Evolutionary conservation across 2,329 filamentous ascomycete species (phyloP), one percentile per base, ranked within the genome.

Genomic region (Fusarium globosum): DNA sequence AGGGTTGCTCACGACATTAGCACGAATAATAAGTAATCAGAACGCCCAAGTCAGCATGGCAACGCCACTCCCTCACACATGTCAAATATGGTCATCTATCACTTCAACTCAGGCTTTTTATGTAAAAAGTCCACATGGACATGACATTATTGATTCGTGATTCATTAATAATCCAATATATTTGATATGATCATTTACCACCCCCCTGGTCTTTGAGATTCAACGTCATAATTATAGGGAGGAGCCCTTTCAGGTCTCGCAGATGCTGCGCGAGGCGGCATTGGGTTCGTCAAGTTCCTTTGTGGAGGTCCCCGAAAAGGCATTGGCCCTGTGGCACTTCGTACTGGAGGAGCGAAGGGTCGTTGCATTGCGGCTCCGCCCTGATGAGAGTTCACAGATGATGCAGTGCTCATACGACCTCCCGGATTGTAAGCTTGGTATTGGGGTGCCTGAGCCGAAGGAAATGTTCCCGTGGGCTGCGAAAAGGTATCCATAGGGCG

Each of bases 251-350:
- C 75, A 30, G 76, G 75, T 14, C 67, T 71, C 20, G 71, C 68
- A 38, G 58, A 68, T 48, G 69, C 73, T 43, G 75, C 77, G 49
- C 80, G 77, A 35, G 77, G 74, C 20, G 82, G 80, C 61, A 83
- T 74, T 8, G 84, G 84, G 8, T 82, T 84, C 28, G 86, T 87
- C 82, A 87, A 82, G 62, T 84, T 86, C 57, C 86, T 82, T 70
- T 82, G 82, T 2, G 84, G 84, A 35, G 82, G 76, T 42, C 81
- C 81, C 33, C 81, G 74, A 15, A 78, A 75, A 33, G 81, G 78
- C 20, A 82, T 72, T 8, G 82, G 82, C 2, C 81, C 81, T 20
- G 85, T 86, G 35, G 81, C 80, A 61, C 84, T 87, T 39, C 86
- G 82, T 60, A 75, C 64, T 2, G 82, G 76, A 30, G 68, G 72